Percentiles rank a stretch among this genome's conserved stretches.
Conservation (phyloP, 2,329 filamentous ascomycete species). For the Cercospora sp. region DNA sequence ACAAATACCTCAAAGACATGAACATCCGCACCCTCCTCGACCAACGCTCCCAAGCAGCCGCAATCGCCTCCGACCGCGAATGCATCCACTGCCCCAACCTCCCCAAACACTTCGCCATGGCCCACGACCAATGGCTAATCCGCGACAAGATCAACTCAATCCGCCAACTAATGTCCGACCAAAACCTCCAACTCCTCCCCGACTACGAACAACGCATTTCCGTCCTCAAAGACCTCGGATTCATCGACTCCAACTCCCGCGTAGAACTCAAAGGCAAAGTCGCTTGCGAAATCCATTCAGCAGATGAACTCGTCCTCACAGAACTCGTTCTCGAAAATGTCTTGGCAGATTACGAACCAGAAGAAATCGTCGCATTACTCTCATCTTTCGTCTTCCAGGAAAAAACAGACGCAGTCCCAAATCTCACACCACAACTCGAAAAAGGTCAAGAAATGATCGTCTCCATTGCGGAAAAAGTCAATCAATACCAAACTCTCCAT, state of each 20-base stretch:
- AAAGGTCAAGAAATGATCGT: constrained; percentile 83
- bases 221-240: constrained; percentile 86
- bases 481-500: constrained; percentile 81
- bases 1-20: constrained; percentile 74
- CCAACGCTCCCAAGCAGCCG: constrained; percentile 65
- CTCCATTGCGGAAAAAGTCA: constrained; percentile 87
- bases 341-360: constrained; percentile 89
- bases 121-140: constrained; percentile 94
- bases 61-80: constrained; percentile 62
- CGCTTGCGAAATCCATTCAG: constrained; percentile 96
- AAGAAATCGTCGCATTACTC: constrained; percentile 91
- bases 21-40: constrained; percentile 76
- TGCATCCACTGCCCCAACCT: constrained; percentile 75
- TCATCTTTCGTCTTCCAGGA: constrained; percentile 98
- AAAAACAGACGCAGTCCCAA: constrained; percentile 81
- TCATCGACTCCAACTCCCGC: constrained; percentile 82
- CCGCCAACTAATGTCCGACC: constrained; percentile 87
- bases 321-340: constrained; percentile 97
- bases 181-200: constrained; percentile 90
- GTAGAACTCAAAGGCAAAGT: constrained; percentile 98
- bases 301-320: constrained; percentile 92
- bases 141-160: constrained; percentile 89
- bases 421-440: constrained; percentile 77
- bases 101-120: constrained; percentile 91
- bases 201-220: constrained; percentile 95